Evolutionary conservation across 2,329 filamentous ascomycete genomes (phyloP).

Genomic region (Lachnellula suecica): DNA sequence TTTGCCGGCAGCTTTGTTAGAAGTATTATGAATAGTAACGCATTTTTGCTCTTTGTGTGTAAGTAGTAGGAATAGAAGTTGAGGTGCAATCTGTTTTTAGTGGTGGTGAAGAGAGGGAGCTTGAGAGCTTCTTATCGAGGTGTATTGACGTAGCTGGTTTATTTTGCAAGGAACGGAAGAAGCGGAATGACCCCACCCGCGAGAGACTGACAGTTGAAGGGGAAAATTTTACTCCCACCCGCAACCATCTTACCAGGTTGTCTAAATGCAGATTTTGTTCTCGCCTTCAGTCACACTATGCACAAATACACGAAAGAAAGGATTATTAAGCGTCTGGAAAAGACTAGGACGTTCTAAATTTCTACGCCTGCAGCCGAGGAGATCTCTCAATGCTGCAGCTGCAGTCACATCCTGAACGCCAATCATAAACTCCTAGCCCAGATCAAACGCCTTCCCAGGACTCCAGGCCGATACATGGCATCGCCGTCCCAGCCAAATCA

Average conservation of each 20-base stretch:
- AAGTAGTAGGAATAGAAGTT: background rate
- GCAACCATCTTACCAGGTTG: too few relatives aligned
- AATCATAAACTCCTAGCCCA: background rate
- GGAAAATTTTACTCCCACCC: too few relatives aligned
- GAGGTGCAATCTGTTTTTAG: background rate
- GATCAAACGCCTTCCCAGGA: background rate
- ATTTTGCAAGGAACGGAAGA: background rate
- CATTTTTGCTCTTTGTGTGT: background rate
- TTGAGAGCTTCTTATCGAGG: background rate
- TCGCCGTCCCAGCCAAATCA: background rate
- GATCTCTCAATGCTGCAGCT: background rate
- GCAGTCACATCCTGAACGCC: background rate
- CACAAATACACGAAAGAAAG: background rate
- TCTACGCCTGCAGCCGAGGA: background rate
- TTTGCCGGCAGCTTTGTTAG: constrained; percentile 19
- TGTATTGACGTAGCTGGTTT: background rate
- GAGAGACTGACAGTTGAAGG: too few relatives aligned
- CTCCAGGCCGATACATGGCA: background rate
- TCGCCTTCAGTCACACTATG: background rate
- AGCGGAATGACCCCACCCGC: background rate
- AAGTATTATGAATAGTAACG: constrained; percentile 14
- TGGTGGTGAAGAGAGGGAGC: background rate
- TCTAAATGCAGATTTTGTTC: too few relatives aligned
- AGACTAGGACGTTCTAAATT: constrained; percentile 2
- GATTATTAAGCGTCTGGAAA: constrained; percentile 3